Base-by-base conservation (phyloP, 1,284 basidiomycete genomes). In the Coniferiporia sulphurascens region DNA sequence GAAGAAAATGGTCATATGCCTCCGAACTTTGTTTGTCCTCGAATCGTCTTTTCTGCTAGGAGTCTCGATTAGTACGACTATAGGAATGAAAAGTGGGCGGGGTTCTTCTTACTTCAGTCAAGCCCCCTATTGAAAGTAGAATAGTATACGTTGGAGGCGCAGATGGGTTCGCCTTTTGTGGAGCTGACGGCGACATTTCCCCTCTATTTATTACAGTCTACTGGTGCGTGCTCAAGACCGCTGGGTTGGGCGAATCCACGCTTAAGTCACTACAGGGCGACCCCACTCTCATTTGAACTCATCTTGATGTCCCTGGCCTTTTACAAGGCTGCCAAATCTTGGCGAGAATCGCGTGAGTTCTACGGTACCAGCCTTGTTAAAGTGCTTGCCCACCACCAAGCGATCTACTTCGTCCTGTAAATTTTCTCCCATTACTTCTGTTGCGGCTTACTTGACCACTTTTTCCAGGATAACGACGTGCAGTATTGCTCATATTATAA, bases 361-460 rank as follows among this genome's bases (percentile, higher is more conserved):
- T 3, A 17, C 8, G 51, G 51, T 5, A n/a, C 38, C 12, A 6
- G 17, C n/a, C 51, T 38, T 21, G 50, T 41, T 12, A 52, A 52
- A 38, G 34, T 52, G 5, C 51, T 52, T 19, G 17, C n/a, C 10
- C 35, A 17, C n/a, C 34, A 38, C 21, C 55, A 56, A 35, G 13
- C 19, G 13, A 1, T 56, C 19, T 56, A 56, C 32, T 48, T 56
- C 34, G 22, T 56, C 32, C 21, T 56, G 55, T 56, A 5, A 36
- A 27, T 15, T 19, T 34, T 34, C 41, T 3, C n/a, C 41, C n/a
- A 2, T 43, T 13, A 13, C 3, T 12, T 27, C 5, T 27, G 27
- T n/a, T 13, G n/a, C n/a, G 10, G n/a, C 2, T 43, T 12, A 43
- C n/a, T 5, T 27, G 5, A 27, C 41, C 2, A 3, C 2, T 2